phyloP scores from a whole-genome alignment of 192 early-diverging fungal species.

The Coemansia sp. region DNA sequence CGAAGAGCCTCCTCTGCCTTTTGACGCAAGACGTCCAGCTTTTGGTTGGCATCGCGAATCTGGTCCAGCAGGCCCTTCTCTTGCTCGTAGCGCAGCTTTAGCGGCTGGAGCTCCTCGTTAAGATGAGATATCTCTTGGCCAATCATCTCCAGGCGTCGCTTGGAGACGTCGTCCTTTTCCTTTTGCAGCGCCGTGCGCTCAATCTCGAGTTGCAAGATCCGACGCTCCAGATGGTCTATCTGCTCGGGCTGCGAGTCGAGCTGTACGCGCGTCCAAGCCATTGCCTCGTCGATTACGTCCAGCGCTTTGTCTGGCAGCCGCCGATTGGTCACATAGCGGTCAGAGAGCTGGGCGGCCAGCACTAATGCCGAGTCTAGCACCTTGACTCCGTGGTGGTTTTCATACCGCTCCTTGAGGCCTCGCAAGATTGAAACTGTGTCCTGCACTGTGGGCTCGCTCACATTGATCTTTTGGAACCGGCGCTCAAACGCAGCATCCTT shows the following conservation, averaged over 20 bases:
- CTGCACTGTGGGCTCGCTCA: conserved; percentile 75
- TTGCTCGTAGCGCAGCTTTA: conserved; percentile 82
- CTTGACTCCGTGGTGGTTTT: conserved; percentile 77
- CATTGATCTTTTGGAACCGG: conserved; percentile 76
- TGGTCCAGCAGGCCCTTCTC: conserved; percentile 91
- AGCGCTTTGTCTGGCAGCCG: conserved; percentile 83
- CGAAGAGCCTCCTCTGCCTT: conserved; percentile 89
- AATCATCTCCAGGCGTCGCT: conserved; percentile 78
- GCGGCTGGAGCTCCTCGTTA: conserved; percentile 86
- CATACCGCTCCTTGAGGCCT: conserved; percentile 78
- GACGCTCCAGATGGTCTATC: conserved; percentile 95
- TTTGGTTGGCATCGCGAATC: conserved; percentile 82
- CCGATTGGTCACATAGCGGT: conserved; percentile 79
- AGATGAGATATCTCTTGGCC: conserved; percentile 82
- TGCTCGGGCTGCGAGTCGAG: conserved; percentile 96
- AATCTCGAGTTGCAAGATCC: conserved; percentile 91
- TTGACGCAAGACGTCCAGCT: conserved; percentile 83
- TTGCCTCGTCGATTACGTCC: conserved; percentile 93
- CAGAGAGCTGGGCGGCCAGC: conserved; percentile 70
- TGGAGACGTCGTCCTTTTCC: conserved; percentile 87
- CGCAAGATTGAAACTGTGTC: conserved; percentile 80
- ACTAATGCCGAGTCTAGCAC: conserved; percentile 76
- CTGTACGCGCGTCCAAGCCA: conserved; percentile 94
- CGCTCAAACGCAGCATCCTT: conserved; percentile 86
- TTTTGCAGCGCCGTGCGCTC: conserved; percentile 92